phyloP scores from a whole-genome alignment of 257 asterid species.

The Capsicum pubescens region DNA sequence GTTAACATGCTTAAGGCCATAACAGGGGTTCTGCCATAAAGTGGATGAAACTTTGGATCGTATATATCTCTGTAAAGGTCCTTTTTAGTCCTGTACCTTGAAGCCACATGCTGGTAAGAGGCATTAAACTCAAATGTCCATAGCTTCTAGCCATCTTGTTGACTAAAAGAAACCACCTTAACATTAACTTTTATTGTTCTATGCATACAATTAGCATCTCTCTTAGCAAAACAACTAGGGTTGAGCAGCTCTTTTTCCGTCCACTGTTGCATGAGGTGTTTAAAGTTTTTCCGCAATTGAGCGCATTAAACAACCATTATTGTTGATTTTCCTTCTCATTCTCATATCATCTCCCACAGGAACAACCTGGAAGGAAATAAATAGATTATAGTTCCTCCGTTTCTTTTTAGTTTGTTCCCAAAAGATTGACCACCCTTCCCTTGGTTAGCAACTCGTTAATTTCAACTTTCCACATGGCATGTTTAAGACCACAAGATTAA shows the following conservation, averaged over 20 bases:
- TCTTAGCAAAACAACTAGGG: slow-evolving; percentile 10
- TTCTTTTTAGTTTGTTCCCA: too few species aligned
- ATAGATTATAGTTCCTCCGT: background rate
- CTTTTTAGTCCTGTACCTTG: background rate
- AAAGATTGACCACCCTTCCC: too few species aligned
- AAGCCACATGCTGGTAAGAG: background rate
- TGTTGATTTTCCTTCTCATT: background rate
- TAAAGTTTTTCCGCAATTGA: background rate
- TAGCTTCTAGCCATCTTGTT: background rate
- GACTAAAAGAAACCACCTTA: background rate
- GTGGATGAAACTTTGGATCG: background rate
- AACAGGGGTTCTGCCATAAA: background rate
- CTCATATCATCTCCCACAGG: slow-evolving; percentile 20
- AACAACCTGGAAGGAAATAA: background rate
- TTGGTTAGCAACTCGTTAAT: too few species aligned
- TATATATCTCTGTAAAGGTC: slow-evolving; percentile 9
- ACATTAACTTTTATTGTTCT: background rate
- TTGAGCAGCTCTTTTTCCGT: background rate
- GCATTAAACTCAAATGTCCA: background rate
- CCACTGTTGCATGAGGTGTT: background rate
- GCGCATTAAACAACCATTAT: background rate
- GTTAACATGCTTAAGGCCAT: background rate
- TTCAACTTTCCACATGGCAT: too few species aligned
- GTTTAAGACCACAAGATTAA: too few species aligned
- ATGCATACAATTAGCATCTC: slow-evolving; percentile 11